Conservation (phyloP, 495 filamentous ascomycete species). For the Aspergillus biplanus region DNA sequence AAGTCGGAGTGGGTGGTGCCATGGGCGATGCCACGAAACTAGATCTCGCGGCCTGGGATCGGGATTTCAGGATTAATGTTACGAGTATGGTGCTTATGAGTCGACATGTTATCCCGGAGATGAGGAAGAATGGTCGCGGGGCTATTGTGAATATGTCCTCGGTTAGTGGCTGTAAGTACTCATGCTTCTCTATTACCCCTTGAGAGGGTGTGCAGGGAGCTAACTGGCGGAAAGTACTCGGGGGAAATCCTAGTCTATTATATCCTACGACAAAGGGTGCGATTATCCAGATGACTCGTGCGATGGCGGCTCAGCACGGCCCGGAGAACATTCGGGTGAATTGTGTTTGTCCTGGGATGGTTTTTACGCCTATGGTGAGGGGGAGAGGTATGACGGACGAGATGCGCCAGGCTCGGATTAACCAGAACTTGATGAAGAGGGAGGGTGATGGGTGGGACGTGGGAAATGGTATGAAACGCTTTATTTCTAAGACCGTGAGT, state of each 20-base stretch:
- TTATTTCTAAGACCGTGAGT: too few relatives aligned
- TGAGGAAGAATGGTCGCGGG: slow-evolving; percentile 50
- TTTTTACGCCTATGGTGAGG: background rate
- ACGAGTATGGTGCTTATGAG: slow-evolving; percentile 61
- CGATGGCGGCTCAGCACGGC: slow-evolving; percentile 61
- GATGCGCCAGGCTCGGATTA: slow-evolving; percentile 30
- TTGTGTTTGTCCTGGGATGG: slow-evolving; percentile 56
- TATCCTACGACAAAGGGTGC: slow-evolving; percentile 66
- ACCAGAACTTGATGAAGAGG: slow-evolving; percentile 51
- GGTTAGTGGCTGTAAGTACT: slow-evolving; percentile 49
- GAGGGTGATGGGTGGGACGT: slow-evolving; percentile 60
- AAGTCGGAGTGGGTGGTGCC: background rate
- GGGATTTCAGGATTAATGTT: slow-evolving; percentile 58
- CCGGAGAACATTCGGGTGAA: slow-evolving; percentile 57
- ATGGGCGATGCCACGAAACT: background rate
- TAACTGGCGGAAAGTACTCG: slow-evolving; percentile 26
- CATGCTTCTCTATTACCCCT: too few relatives aligned
- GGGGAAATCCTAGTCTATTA: slow-evolving; percentile 59
- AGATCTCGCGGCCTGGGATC: slow-evolving; percentile 45
- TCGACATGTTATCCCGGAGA: slow-evolving; percentile 55
- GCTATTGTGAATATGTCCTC: slow-evolving; percentile 60
- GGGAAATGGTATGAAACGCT: slow-evolving; percentile 28
- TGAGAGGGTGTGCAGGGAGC: too few relatives aligned
- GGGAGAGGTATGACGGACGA: background rate
- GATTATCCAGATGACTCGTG: slow-evolving; percentile 59